Base-by-base conservation (phyloP, 2,329 filamentous ascomycete species). In the Raffaelea deltoideospora region DNA sequence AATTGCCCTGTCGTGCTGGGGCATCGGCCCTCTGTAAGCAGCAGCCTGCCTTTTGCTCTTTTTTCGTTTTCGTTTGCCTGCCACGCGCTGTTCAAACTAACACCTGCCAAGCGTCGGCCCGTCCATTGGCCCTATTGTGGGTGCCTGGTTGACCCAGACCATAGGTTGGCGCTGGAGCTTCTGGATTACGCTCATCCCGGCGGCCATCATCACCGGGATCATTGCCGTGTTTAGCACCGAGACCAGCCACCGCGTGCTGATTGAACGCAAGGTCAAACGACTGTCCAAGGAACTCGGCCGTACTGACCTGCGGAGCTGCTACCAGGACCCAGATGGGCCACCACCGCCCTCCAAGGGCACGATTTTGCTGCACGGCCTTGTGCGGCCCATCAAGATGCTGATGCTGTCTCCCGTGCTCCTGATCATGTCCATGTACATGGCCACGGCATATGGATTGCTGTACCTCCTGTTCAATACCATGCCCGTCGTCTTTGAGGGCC, bases 391-490 rank as follows among this genome's bases (percentile, higher is more conserved):
- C 29, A 67, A 66, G 46, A 60, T 71, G 54, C 59, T 71, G 24
- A 54, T 65, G 41, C 49, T 59, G 17, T 67, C 64, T 4, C 61
- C 63, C 15, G 58, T 69, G 42, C 53, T 70, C 31, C 52, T 65
- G 26, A 48, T 57, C 24, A 51, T 67, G 15, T 63, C 63, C 1
- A 41, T 67, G 5, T 69, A 69, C 52, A 59, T 65, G 30, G 63
- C 66, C 31, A 67, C 69, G 45, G 56, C 58, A 18, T 69, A 69
- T 45, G 65, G 65, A 32, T 61, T 61, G 33, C 56, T 69, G 17
- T 70, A 70, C 47, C 55, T 71, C 10, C 61, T 70, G 46, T 69
- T 68, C 52, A 69, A 64, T 42, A 66, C 65, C 15, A 63, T 70
- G 42, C 59, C 66, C n/a, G 53, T 59, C 8, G 61, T 67, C 20